phyloP scores from a whole-genome alignment of 2,329 filamentous ascomycete genomes.

The Rutstroemia sp. region DNA sequence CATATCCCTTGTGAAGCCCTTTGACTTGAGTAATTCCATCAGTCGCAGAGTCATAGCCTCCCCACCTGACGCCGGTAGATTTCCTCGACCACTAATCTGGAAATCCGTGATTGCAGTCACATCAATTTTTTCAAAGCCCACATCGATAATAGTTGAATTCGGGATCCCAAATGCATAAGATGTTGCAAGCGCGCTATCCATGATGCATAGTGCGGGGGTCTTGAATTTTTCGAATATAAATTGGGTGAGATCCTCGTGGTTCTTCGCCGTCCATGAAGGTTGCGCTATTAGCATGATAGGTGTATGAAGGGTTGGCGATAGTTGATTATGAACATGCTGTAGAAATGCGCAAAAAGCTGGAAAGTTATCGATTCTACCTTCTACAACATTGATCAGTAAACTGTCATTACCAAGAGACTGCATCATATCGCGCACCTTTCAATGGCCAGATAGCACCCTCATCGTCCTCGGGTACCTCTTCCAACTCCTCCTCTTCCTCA shows the following conservation, averaged over 20 bases:
- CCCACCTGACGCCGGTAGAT: conserved; percentile 65
- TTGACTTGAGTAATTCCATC: conserved; percentile 53
- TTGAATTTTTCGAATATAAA: conserved; percentile 98
- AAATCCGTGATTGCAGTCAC: conserved; percentile 86
- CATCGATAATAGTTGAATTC: conserved; percentile 80
- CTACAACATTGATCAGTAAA: conserved; percentile 30
- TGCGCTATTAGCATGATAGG: conserved; percentile 86
- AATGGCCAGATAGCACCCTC: conserved; percentile 91
- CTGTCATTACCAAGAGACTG: conserved; percentile 8
- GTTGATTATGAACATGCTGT: conserved; percentile 80
- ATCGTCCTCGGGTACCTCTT: conserved; percentile 57
- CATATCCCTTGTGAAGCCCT: conserved; percentile 58
- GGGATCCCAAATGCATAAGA: conserved; percentile 73
- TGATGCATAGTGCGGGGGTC: conserved; percentile 81
- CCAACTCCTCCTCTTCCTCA: conserved; percentile 48
- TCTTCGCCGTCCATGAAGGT: conserved; percentile 81
- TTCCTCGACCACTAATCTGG: conserved; percentile 57
- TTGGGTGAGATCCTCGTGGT: conserved; percentile 80
- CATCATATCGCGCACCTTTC: conserved; percentile 35
- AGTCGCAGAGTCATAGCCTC: conserved; percentile 77
- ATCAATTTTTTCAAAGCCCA: conserved; percentile 88
- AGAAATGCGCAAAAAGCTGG: conserved; percentile 88
- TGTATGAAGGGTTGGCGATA: conserved; percentile 89
- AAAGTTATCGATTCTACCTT: conserved; percentile 84
- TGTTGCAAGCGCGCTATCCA: conserved; percentile 82